A percentile compares a stretch with the other conserved stretches of the same genome.
These are phyloP conservation scores for Candida sp. DNA, from an alignment of 1,139 yeast species.

Conservation along the genomic window DNA sequence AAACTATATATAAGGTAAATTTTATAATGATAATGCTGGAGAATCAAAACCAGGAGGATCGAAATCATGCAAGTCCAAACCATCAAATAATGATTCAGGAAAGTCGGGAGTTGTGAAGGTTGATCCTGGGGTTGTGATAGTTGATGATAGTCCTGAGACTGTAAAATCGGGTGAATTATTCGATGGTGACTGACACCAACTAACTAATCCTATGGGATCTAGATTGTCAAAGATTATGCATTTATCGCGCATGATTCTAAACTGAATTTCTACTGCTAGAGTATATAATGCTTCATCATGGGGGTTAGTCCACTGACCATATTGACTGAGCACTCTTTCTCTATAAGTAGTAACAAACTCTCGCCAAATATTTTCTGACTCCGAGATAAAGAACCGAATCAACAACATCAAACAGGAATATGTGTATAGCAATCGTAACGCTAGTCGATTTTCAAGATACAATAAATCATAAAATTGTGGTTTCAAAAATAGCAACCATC, in stretches of 20 bases:
- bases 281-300: slow-evolving; percentile 12
- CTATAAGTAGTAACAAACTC: slow-evolving; percentile 22
- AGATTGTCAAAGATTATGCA: not conserved
- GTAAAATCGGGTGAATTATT: not conserved
- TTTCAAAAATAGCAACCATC: slow-evolving; percentile 17
- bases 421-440: slow-evolving; percentile 20
- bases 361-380: slow-evolving; percentile 21
- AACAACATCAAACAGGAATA: slow-evolving; percentile 16
- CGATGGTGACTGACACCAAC: not conserved
- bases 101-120: too few relatives aligned
- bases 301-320: slow-evolving; percentile 12
- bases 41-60: not conserved
- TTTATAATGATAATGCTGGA: not conserved
- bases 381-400: slow-evolving; percentile 18
- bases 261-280: not conserved
- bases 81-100: not conserved
- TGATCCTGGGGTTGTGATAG: too few relatives aligned
- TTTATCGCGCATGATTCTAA: not conserved
- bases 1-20: not conserved
- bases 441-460: slow-evolving; percentile 17
- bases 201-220: not conserved
- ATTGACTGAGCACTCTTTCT: slow-evolving; percentile 8
- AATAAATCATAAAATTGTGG: slow-evolving; percentile 12
- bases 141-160: not conserved
- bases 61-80: not conserved